Base-by-base conservation (phyloP, 1,284 basidiomycete species). In the Testicularia cyperi region DNA sequence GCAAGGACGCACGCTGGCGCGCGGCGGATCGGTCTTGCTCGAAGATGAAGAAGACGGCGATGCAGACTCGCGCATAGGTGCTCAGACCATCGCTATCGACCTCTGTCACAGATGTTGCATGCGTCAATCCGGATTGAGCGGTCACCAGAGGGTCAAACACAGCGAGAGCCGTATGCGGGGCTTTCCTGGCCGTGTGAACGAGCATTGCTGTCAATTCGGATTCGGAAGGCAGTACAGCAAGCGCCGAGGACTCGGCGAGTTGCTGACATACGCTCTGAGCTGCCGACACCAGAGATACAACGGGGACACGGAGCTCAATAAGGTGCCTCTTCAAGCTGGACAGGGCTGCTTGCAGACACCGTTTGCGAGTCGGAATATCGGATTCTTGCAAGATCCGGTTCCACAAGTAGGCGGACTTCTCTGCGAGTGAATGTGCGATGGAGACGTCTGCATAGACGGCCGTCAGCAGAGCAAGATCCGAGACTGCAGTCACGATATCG, bases 51-150 rank as follows among this genome's bases (percentile, higher is more conserved):
- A 90, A 77, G 10, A 88, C 78, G 0, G 85, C 85, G 30, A 80
- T 77, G 10, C 84, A 81, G 1, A 82, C 78, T 8, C 92, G 84
- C 0, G 85, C 84, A 64, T 88, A 90, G 4, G 80, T 65, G 0
- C 82, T 80, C 27, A 83, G 82, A 0, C 84, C 85, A 15, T 78
- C 77, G 1, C 54, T 52, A 62, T 88, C 83, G 39, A 54, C 16
- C 4, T n/a, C n/a, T n/a, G n/a, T n/a, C n/a, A n/a, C n/a, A n/a
- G n/a, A n/a, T n/a, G n/a, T n/a, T n/a, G n/a, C n/a, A n/a, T n/a
- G n/a, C n/a, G n/a, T n/a, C n/a, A n/a, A n/a, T n/a, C n/a, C n/a
- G n/a, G n/a, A n/a, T n/a, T n/a, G n/a, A n/a, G n/a, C n/a, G 2
- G 47, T 28, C 8, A 62, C 38, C 23, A 62, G 26, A 14, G 57